Base-by-base conservation (phyloP, 495 filamentous ascomycete genomes). In the Penicillium coffeae region DNA sequence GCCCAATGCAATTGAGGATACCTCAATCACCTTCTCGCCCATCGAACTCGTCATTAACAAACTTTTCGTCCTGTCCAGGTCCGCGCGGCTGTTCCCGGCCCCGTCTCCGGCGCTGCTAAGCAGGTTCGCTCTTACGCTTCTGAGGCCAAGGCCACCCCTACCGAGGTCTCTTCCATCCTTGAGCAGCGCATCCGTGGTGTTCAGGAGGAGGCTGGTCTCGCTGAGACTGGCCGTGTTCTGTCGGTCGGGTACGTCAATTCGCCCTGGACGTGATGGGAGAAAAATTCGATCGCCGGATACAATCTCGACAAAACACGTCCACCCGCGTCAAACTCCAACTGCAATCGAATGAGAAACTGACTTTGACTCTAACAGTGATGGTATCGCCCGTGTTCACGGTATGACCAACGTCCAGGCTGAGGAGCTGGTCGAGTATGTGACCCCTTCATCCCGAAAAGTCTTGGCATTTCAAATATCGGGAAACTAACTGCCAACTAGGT, bases 371-470 rank as follows among this genome's bases (percentile, higher is more conserved):
- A 63, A 67, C 51, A 98, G 93, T 90, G 93, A 98, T 77, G 93
- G 93, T 96, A 98, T 98, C 68, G 93, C 93, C 70, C 91, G 94
- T 88, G 93, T 98, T 58, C 90, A 98, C 73, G 93, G 93, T 70
- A 94, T 98, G 89, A 88, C 80, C 87, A 97, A 97, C 74, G 93
- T 98, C 77, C 93, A 98, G 81, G 93, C 93, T 68, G 93, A 98
- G 77, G 93, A 98, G 84, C 86, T 98, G 69, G 93, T 98, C 68
- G 94, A 98, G 93, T 98, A 87, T 66, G 93, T 88, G 56, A 60
- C 46, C 46, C 44, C 36, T 41, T 57, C 32, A 22, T 7, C 32
- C 40, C 35, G 12, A 43, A 54, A 38, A 54, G 56, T 49, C 52
- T 62, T 52, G 56, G 38, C 50, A 52, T 53, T 47, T 30, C 14